Percentiles rank a stretch among this genome's conserved stretches.
phyloP scores from a whole-genome alignment of 2,329 filamentous ascomycete species.

The Fusarium brachygibbosum region DNA sequence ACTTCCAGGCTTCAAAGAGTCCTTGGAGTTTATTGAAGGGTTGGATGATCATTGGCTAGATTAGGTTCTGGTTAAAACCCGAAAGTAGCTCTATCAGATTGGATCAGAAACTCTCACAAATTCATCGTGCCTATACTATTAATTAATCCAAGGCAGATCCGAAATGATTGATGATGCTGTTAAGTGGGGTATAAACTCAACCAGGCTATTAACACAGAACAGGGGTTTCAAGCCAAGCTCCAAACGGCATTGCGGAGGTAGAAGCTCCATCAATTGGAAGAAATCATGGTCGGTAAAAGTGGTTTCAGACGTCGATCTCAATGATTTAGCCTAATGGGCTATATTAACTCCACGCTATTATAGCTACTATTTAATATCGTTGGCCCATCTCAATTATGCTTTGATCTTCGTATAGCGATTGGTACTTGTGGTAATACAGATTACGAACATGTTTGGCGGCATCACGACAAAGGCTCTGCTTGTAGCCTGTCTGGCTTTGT shows the following conservation, averaged over 20 bases:
- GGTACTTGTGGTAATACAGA: not conserved
- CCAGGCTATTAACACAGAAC: not conserved
- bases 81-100: no score
- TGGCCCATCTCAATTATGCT: not conserved
- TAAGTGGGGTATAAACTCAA: not conserved
- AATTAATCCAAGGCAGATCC: not conserved
- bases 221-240: not conserved
- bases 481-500: slow-evolving; percentile 12
- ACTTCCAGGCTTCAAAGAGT: slow-evolving; percentile 43
- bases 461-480: slow-evolving; percentile 16
- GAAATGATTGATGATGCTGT: not conserved
- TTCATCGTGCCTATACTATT: not conserved
- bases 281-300: slow-evolving; percentile 6
- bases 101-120: no score
- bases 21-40: slow-evolving; percentile 40
- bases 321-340: slow-evolving; percentile 26
- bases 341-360: not conserved
- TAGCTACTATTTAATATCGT: slow-evolving; percentile 2
- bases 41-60: slow-evolving; percentile 42
- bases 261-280: slow-evolving; percentile 25
- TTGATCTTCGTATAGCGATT: rapidly evolving
- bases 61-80: no score
- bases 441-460: not conserved
- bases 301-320: slow-evolving; percentile 19
- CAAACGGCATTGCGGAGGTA: slow-evolving; percentile 15